Evolutionary conservation across 441 rosid genomes (phyloP).

Genomic region (Mallotus japonicus): DNA sequence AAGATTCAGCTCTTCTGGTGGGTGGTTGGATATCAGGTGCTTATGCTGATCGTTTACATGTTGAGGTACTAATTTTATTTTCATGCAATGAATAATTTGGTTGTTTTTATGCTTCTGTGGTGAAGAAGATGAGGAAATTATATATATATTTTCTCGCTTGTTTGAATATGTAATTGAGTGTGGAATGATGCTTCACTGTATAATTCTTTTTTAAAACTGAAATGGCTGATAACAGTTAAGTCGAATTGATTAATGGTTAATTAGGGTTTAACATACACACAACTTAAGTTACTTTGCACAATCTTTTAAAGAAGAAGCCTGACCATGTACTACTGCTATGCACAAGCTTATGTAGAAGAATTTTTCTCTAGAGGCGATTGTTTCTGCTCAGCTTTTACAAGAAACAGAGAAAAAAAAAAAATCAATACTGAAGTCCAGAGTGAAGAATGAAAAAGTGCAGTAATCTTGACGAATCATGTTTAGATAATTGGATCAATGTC

Average conservation of each 20-base stretch:
- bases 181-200: neutral
- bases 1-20: constrained; percentile 73
- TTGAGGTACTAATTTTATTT: constrained; percentile 50
- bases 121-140: neutral
- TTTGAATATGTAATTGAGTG: neutral
- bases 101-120: neutral
- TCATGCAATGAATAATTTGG: neutral
- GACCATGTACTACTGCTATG: neutral
- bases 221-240: neutral
- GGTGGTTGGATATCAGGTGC: constrained; percentile 87
- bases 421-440: no score
- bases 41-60: constrained; percentile 81
- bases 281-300: neutral
- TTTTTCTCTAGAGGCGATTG: neutral
- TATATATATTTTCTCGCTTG: no score
- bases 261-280: neutral
- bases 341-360: neutral
- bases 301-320: neutral
- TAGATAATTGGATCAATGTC: neutral
- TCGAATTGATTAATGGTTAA: neutral
- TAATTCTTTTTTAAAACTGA: neutral
- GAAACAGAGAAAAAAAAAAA: neutral
- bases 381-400: neutral
- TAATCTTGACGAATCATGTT: neutral
- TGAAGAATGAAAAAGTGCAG: neutral